phyloP scores from a whole-genome alignment of 331 rosid genomes.

The Arachis monticola region DNA sequence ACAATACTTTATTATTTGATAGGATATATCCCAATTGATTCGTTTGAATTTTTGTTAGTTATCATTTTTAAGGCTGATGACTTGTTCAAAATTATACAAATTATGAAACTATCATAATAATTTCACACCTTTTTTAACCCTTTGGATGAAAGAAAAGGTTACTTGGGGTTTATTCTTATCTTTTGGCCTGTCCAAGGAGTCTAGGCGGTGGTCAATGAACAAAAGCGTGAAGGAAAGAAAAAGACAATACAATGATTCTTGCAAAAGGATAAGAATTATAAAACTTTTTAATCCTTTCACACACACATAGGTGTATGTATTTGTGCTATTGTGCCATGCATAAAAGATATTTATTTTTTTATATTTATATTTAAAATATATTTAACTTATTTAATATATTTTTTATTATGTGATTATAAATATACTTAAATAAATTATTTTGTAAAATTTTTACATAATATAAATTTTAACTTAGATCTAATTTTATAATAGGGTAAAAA shows the following conservation, averaged over 20 bases:
- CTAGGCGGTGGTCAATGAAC: not conserved
- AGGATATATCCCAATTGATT: not conserved
- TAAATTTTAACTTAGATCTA: too few relatives aligned
- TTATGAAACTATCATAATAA: not conserved
- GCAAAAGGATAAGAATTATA: not conserved
- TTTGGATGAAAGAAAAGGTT: slow-evolving; percentile 18
- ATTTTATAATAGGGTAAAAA: too few relatives aligned
- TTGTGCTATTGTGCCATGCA: too few relatives aligned
- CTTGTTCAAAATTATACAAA: not conserved
- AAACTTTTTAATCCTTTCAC: slow-evolving; percentile 1
- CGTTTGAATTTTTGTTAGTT: not conserved
- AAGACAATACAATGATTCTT: not conserved
- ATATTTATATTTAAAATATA: too few relatives aligned
- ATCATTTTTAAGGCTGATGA: not conserved
- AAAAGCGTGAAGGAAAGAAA: not conserved
- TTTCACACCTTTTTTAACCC: slow-evolving; percentile 11
- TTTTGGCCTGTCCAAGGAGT: not conserved
- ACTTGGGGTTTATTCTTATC: not conserved
- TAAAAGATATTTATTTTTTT: too few relatives aligned
- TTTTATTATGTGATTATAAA: too few relatives aligned
- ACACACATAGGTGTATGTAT: too few relatives aligned
- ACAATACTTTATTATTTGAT: not conserved
- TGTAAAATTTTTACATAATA: too few relatives aligned
- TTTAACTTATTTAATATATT: too few relatives aligned
- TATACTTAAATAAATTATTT: too few relatives aligned